phyloP scores from a whole-genome alignment of 2,329 filamentous ascomycete species.

The Hypoxylon sp. region DNA sequence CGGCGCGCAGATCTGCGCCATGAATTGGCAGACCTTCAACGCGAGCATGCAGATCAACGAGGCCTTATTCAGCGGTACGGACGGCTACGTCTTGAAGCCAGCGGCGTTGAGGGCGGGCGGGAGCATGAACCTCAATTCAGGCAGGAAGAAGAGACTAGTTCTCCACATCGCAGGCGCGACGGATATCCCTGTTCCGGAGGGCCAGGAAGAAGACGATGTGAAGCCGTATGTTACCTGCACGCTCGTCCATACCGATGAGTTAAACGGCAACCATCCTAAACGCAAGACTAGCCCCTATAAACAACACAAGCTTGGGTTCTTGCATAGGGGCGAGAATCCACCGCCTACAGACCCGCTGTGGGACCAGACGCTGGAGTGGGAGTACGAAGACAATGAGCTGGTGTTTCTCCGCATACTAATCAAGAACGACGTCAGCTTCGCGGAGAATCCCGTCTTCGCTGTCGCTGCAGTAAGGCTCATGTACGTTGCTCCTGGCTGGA shows the following conservation, averaged over 20 bases:
- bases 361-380: slow-evolving; percentile 76
- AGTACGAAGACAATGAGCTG: slow-evolving; percentile 75
- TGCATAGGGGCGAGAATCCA: slow-evolving; percentile 70
- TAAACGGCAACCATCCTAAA: slow-evolving; percentile 65
- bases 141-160: slow-evolving; percentile 63
- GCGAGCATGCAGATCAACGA: slow-evolving; percentile 76
- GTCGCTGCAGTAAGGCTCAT: slow-evolving; percentile 70
- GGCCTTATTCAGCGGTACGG: slow-evolving; percentile 73
- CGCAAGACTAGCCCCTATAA: slow-evolving; percentile 72
- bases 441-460: slow-evolving; percentile 71
- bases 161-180: slow-evolving; percentile 73
- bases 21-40: slow-evolving; percentile 78
- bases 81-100: slow-evolving; percentile 76
- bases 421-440: slow-evolving; percentile 75
- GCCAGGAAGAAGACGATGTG: slow-evolving; percentile 64
- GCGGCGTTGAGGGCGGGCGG: slow-evolving; percentile 68
- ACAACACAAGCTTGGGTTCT: slow-evolving; percentile 68
- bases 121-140: slow-evolving; percentile 61
- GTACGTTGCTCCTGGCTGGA: slow-evolving; percentile 70
- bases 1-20: slow-evolving; percentile 76
- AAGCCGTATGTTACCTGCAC: slow-evolving; percentile 75
- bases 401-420: slow-evolving; percentile 73
- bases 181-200: slow-evolving; percentile 67
- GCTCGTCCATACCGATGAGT: slow-evolving; percentile 68
- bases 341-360: slow-evolving; percentile 71